These are phyloP conservation scores for Cercospora zeae-maydis DNA, from an alignment of 2,329 filamentous ascomycete species.

Conservation along the genomic window DNA sequence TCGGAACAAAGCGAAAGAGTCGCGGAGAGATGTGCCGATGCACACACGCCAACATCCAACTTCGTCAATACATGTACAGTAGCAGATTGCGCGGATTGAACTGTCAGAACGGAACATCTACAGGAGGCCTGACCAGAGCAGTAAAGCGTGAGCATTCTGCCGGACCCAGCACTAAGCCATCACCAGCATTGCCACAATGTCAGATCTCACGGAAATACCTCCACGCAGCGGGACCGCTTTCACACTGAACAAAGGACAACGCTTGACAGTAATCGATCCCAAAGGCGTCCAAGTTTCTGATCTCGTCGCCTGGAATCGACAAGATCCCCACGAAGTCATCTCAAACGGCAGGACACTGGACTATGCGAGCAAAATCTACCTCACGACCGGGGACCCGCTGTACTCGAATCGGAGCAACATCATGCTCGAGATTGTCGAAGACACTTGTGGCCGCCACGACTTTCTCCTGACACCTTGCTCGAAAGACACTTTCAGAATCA, in stretches of 20 bases:
- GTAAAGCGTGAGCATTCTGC: background rate
- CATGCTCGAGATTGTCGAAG: constrained; percentile 21
- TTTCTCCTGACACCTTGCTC: constrained; percentile 27
- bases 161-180: background rate
- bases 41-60: background rate
- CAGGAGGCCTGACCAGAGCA: background rate
- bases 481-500: constrained; percentile 26
- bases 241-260: constrained; percentile 23
- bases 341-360: constrained; percentile 27
- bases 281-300: constrained; percentile 26
- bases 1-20: background rate
- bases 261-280: constrained; percentile 25
- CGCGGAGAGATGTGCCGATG: background rate
- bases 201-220: constrained; percentile 11
- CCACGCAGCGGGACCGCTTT: constrained; percentile 24
- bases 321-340: constrained; percentile 23
- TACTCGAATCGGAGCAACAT: constrained; percentile 26
- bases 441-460: constrained; percentile 22
- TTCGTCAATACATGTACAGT: no score
- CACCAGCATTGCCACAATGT: background rate
- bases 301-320: constrained; percentile 23
- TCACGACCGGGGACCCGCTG: constrained; percentile 22
- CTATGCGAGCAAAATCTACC: constrained; percentile 25
- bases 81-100: background rate
- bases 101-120: no score